phyloP scores from a whole-genome alignment of 140 eudicot genomes.

The Bidens hawaiensis region DNA sequence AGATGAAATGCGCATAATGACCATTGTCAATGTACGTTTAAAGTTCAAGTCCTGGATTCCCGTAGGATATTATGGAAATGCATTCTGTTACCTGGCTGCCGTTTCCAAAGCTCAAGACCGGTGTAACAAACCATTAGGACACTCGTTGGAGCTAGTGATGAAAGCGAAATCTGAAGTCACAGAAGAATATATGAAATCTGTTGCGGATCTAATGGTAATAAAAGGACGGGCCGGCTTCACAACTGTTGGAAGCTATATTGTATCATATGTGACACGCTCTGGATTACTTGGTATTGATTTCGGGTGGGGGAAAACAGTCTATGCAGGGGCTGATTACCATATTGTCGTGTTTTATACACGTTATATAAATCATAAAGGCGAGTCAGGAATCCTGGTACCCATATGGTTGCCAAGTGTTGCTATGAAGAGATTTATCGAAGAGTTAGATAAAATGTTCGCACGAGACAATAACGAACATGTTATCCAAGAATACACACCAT shows the following conservation, averaged over 20 bases:
- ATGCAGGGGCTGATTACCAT: background rate
- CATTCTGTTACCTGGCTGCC: background rate
- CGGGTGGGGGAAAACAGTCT: constrained; percentile 8
- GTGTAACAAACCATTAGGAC: background rate
- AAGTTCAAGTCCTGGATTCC: background rate
- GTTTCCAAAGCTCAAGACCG: constrained; percentile 2
- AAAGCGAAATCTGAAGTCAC: background rate
- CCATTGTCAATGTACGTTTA: background rate
- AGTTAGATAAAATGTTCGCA: constrained; percentile 6
- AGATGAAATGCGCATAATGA: background rate
- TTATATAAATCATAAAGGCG: background rate
- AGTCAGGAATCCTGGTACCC: constrained; percentile 7
- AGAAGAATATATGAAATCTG: background rate
- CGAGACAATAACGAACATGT: background rate
- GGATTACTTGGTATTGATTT: background rate
- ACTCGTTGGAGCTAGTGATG: constrained; percentile 1
- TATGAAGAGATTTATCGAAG: background rate
- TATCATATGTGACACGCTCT: constrained; percentile 2
- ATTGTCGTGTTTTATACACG: background rate
- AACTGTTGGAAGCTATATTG: background rate
- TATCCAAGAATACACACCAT: background rate
- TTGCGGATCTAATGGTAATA: background rate
- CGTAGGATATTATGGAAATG: constrained; percentile 4
- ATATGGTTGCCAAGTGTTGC: background rate
- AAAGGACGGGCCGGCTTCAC: background rate